Base-by-base conservation (phyloP, 257 asterid species). In the Dorcoceras hygrometricum region DNA sequence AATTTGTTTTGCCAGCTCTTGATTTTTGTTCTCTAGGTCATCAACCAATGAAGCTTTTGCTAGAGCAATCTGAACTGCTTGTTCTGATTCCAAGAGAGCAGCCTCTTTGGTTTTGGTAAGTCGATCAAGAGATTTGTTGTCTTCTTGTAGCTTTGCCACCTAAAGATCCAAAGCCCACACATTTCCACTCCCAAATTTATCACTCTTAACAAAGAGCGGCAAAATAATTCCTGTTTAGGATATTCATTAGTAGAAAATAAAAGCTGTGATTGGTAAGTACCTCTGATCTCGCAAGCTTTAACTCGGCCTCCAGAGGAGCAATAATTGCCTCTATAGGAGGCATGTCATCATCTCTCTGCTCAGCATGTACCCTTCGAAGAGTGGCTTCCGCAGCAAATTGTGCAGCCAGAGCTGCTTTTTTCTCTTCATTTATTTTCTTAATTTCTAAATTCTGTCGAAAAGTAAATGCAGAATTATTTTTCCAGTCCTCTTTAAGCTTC, bases 341-440 rank as follows among this genome's bases (percentile, higher is more conserved):
- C 90, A 89, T 89, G 64, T 92, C 97, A 57, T 92, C 96, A 72
- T 92, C 98, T 79, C 89, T 92, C 75, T 89, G 97, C 0, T 90
- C 92, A 22, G 96, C 91, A 78, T 92, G 98, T 63, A 89, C 98
- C 80, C 97, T 80, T 69, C 98, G 86, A 66, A 92, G 96, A 9
- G 96, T 92, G 63, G 98, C 96, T 83, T 92, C 98, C 46, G 93
- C 97, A 84, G 96, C 95, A 81, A 82, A 89, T 78, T 91, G 98
- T 65, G 90, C 95, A 34, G 98, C 90, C 73, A 87, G 63, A 56
- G 95, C 87, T 57, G 88, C 80, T 76, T 83, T 91, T 75, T 84
- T 91, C 83, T 91, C 98, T 77, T 92, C 98, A 79, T 84, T 87
- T 71, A 82, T 70, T 80, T 82, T 92, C 84, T 86, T 92, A 31